These are phyloP conservation scores for Dactylis glomerata DNA, from an alignment of 176 grass and related monocot species.

Conservation along the genomic window DNA sequence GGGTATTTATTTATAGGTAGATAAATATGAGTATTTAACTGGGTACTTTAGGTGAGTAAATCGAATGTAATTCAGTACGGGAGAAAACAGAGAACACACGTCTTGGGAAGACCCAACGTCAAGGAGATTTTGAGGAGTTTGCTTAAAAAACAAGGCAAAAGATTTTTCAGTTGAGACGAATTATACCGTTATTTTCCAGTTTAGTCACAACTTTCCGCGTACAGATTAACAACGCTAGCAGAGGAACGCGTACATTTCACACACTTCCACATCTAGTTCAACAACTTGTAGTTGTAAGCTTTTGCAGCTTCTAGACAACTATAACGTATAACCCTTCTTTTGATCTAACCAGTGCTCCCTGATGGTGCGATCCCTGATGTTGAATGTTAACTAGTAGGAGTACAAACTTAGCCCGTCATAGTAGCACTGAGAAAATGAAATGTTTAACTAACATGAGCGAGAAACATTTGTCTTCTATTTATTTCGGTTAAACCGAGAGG, in stretches of 20 bases:
- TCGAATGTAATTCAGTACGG: too few species aligned
- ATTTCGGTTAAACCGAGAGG: too few species aligned
- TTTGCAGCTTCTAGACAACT: neutral
- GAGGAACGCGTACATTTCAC: neutral
- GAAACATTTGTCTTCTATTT: too few species aligned
- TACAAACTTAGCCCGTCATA: neutral
- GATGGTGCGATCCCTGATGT: neutral
- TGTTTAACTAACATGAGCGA: too few species aligned
- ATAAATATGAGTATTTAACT: neutral
- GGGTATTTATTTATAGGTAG: constrained; percentile 38
- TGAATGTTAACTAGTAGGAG: too few species aligned
- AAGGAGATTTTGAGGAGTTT: neutral
- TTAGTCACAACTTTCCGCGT: neutral
- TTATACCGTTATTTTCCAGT: neutral
- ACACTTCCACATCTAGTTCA: constrained; percentile 8
- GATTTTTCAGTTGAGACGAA: too few species aligned
- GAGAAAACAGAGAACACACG: neutral
- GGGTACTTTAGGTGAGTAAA: constrained; percentile 3
- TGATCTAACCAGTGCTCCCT: neutral
- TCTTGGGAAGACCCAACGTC: constrained; percentile 1
- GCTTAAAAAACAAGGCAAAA: too few species aligned
- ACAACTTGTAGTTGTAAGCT: neutral
- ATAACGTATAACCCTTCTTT: neutral
- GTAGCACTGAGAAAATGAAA: too few species aligned
- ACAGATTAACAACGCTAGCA: neutral